A percentile compares a stretch with the other conserved stretches of the same genome.
These are phyloP conservation scores for Gentiana dahurica DNA, from an alignment of 257 asterid genomes.

Conservation along the genomic window DNA sequence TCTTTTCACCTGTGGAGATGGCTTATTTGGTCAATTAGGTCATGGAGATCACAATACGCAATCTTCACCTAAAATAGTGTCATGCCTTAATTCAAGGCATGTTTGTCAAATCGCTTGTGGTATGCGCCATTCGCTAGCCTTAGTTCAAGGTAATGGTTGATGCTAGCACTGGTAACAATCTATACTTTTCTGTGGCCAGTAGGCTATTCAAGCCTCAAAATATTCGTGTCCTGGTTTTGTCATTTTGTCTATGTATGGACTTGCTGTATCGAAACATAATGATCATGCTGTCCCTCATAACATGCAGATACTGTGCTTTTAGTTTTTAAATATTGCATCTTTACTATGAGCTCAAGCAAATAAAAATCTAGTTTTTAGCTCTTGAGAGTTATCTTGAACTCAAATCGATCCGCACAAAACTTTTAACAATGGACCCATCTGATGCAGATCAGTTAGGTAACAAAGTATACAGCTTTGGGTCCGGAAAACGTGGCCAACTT, in stretches of 20 bases:
- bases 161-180: too few relatives aligned
- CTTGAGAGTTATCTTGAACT: not conserved
- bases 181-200: too few relatives aligned
- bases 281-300: too few relatives aligned
- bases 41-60: slow-evolving; percentile 51
- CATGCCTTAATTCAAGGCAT: slow-evolving; percentile 33
- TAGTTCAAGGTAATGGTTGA: slow-evolving; percentile 49
- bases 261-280: too few relatives aligned
- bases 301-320: too few relatives aligned
- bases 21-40: slow-evolving; percentile 87
- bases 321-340: too few relatives aligned
- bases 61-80: slow-evolving; percentile 38
- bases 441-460: slow-evolving; percentile 31
- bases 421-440: not conserved
- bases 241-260: too few relatives aligned
- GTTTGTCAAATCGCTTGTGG: slow-evolving; percentile 81
- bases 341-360: too few relatives aligned
- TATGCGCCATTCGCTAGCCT: slow-evolving; percentile 78
- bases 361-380: not conserved
- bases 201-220: too few relatives aligned
- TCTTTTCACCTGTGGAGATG: slow-evolving; percentile 90
- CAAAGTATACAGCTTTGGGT: slow-evolving; percentile 70
- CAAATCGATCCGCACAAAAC: not conserved
- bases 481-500: slow-evolving; percentile 85
- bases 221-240: too few relatives aligned